Conservation (phyloP, 345 rosid species). For the Camelina neglecta region DNA sequence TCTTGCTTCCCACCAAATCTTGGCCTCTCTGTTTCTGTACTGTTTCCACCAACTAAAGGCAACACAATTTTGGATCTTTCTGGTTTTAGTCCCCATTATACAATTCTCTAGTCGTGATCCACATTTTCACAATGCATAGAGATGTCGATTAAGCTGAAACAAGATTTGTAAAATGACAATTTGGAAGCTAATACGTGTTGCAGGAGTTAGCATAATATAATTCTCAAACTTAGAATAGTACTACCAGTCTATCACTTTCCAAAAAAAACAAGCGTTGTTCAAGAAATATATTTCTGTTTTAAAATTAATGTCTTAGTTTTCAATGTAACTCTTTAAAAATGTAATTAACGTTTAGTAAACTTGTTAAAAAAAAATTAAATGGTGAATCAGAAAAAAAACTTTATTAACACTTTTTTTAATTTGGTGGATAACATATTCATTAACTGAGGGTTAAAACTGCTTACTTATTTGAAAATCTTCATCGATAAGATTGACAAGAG, state of each 20-base stretch:
- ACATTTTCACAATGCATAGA: background rate
- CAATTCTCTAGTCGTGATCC: constrained; percentile 5
- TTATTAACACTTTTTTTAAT: background rate
- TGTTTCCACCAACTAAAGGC: constrained; percentile 32
- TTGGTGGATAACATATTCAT: background rate
- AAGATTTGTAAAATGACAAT: background rate
- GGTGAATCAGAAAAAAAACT: background rate
- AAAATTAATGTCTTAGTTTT: background rate
- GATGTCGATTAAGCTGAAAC: background rate
- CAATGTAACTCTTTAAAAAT: background rate
- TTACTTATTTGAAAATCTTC: background rate
- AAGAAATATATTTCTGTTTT: background rate
- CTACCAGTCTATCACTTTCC: background rate
- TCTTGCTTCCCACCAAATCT: constrained; percentile 41
- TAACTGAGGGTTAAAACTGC: background rate
- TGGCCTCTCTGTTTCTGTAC: constrained; percentile 32
- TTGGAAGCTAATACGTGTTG: background rate
- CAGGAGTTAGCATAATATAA: background rate
- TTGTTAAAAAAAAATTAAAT: background rate
- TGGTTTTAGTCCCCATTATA: constrained; percentile 19
- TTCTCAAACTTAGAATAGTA: background rate
- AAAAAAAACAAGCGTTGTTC: background rate
- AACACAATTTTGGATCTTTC: constrained; percentile 32
- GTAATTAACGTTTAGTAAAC: background rate
- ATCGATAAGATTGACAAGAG: background rate